Conservation (phyloP, 2,329 filamentous ascomycete species). For the Aspergillus oerlinghausenensis region DNA sequence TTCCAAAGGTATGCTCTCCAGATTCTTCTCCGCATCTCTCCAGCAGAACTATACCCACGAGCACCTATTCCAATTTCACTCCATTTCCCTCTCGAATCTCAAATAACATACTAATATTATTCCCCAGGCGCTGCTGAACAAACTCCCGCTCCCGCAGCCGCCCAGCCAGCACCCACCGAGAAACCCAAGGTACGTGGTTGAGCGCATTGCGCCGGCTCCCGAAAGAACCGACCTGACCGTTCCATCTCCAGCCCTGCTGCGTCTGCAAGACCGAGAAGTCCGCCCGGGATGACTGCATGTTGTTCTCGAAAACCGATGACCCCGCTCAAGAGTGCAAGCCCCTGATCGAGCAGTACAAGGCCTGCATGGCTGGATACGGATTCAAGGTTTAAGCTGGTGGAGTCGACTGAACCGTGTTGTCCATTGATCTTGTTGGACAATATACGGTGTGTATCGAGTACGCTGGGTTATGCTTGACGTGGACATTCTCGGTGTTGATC, state of each 20-base stretch:
- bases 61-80: background rate
- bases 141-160: slow-evolving; percentile 16
- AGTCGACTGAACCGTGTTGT: slow-evolving; percentile 12
- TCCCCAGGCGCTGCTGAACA: slow-evolving; percentile 17
- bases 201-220: background rate
- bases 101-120: background rate
- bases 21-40: slow-evolving; percentile 3
- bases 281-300: slow-evolving; percentile 95
- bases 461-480: no score
- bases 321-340: slow-evolving; percentile 75
- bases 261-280: slow-evolving; percentile 96
- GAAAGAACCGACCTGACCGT: background rate
- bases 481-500: background rate
- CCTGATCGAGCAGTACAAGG: slow-evolving; percentile 78
- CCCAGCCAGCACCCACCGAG: slow-evolving; percentile 23
- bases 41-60: slow-evolving; percentile 1
- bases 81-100: background rate
- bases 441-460: background rate
- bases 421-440: background rate
- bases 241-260: slow-evolving; percentile 73
- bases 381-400: slow-evolving; percentile 57
- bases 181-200: slow-evolving; percentile 35
- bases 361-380: slow-evolving; percentile 88
- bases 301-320: slow-evolving; percentile 82
- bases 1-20: slow-evolving; percentile 25